A percentile compares a stretch with the other conserved stretches of the same genome.
Conservation (phyloP, 2,329 filamentous ascomycete species). For the Pseudonectria foliicola region DNA sequence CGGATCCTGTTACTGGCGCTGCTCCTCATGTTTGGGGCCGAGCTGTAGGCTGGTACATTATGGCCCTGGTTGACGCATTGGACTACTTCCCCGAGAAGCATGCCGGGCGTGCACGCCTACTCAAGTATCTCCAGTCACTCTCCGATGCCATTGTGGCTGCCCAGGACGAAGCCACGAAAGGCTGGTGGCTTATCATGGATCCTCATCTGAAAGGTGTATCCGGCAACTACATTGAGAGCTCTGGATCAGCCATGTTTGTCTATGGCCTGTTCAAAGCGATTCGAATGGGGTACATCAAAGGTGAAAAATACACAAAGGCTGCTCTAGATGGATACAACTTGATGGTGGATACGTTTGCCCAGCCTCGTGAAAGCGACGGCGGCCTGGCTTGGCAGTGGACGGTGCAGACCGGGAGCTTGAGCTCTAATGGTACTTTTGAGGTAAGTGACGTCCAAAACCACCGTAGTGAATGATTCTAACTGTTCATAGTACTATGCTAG, state of each 20-base stretch:
- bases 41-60: constrained; percentile 15
- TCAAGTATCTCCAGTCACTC: constrained; percentile 8
- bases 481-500: constrained; percentile 18
- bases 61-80: constrained; percentile 12
- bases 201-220: constrained; percentile 3
- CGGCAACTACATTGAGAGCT: constrained; percentile 11
- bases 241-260: constrained; percentile 11
- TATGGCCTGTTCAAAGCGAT: constrained; percentile 7
- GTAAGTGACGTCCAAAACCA: background rate
- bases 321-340: constrained; percentile 9
- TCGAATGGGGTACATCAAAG: constrained; percentile 6
- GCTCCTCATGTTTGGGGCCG: constrained; percentile 14
- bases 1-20: constrained; percentile 12
- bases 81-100: constrained; percentile 12
- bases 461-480: constrained; percentile 1
- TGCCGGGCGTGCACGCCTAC: constrained; percentile 5
- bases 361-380: constrained; percentile 36
- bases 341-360: constrained; percentile 31
- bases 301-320: constrained; percentile 4
- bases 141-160: constrained; percentile 9
- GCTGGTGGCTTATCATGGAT: constrained; percentile 11
- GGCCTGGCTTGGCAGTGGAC: constrained; percentile 24
- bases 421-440: constrained; percentile 11
- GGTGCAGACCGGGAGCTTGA: constrained; percentile 8
- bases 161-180: constrained; percentile 9